Conservation (phyloP, 768 basidiomycete genomes). For the Multifurca ochricompacta region DNA sequence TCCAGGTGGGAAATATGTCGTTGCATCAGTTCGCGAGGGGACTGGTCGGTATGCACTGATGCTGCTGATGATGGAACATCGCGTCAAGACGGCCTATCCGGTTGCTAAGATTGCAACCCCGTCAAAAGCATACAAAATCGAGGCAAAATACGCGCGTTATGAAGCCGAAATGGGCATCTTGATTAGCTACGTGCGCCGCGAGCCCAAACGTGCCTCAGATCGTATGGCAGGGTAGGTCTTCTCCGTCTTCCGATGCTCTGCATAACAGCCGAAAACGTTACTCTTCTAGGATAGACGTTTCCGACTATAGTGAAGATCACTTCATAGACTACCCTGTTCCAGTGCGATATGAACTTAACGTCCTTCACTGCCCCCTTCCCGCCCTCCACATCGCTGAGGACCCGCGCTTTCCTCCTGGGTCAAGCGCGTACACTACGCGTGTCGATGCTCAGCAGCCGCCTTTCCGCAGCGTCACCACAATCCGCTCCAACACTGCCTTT, state of each 20-base stretch:
- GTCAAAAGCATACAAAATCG: conserved; percentile 17
- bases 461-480: conserved; percentile 8
- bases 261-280: not conserved
- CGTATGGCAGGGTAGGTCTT: conserved; percentile 11
- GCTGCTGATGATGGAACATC: conserved; percentile 21
- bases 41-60: conserved; percentile 13
- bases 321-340: conserved; percentile 15
- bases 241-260: not conserved
- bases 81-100: conserved; percentile 17
- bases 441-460: conserved; percentile 3
- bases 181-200: conserved; percentile 17
- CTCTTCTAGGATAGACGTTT: conserved; percentile 13
- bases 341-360: conserved; percentile 18
- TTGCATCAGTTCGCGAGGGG: conserved; percentile 14
- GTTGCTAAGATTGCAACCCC: conserved; percentile 10
- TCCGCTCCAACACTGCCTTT: conserved; percentile 15
- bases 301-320: conserved; percentile 16
- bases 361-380: conserved; percentile 16
- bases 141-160: conserved; percentile 17
- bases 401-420: conserved; percentile 17
- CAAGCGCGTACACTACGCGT: conserved; percentile 8
- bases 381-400: conserved; percentile 16
- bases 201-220: conserved; percentile 8
- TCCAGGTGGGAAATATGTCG: conserved; percentile 20
- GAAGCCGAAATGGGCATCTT: conserved; percentile 13